Percentiles rank a stretch among this genome's conserved stretches.
phyloP scores from a whole-genome alignment of 78 protist species.

The Dictyostelium citrinum region DNA sequence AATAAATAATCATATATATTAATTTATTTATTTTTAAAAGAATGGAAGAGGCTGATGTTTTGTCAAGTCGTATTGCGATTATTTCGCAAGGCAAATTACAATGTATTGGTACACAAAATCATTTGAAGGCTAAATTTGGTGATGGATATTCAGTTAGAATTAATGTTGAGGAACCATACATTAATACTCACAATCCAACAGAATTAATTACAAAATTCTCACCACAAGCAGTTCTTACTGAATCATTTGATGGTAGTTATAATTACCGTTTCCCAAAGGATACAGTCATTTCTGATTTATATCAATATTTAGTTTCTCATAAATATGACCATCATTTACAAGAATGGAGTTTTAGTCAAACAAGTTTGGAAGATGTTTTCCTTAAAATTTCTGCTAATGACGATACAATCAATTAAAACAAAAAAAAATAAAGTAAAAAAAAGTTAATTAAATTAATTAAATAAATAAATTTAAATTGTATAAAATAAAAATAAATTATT shows the following conservation, averaged over 20 bases:
- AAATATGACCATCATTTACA: slow-evolving; percentile 28
- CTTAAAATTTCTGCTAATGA: slow-evolving; percentile 44
- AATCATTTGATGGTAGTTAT: background rate
- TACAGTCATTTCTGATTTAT: slow-evolving; percentile 21
- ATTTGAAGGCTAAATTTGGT: slow-evolving; percentile 85
- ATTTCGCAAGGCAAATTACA: slow-evolving; percentile 80
- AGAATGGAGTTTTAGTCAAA: slow-evolving; percentile 49
- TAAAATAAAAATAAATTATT: too few species aligned
- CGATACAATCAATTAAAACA: slow-evolving; percentile 29
- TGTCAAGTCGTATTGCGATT: slow-evolving; percentile 90
- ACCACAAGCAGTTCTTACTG: background rate
- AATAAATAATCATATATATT: background rate
- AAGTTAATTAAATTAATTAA: background rate
- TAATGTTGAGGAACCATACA: slow-evolving; percentile 12
- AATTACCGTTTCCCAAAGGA: slow-evolving; percentile 23
- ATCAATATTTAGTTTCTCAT: background rate
- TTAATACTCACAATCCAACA: background rate
- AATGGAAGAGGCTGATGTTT: slow-evolving; percentile 85
- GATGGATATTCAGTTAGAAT: slow-evolving; percentile 81
- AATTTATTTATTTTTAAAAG: background rate
- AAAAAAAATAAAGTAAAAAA: background rate
- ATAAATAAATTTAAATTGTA: background rate
- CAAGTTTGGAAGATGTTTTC: slow-evolving; percentile 81
- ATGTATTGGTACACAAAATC: slow-evolving; percentile 81
- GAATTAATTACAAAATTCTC: slow-evolving; percentile 28